A percentile compares a stretch with the other conserved stretches of the same genome.
These are phyloP conservation scores for Eragrostis tef DNA, from an alignment of 202 grass and related monocot genomes.

Conservation along the genomic window DNA sequence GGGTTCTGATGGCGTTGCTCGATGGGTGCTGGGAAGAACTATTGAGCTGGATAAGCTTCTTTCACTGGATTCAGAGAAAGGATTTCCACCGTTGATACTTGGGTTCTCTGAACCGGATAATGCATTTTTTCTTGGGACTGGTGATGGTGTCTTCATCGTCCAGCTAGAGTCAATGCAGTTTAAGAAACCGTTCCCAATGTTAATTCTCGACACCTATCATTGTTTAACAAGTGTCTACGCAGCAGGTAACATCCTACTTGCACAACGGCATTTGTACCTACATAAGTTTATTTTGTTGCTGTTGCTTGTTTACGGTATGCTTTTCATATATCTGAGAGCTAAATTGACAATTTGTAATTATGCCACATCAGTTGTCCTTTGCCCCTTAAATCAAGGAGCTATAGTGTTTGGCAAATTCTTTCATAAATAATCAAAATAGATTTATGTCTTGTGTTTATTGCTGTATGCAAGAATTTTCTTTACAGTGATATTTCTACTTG, in stretches of 20 bases:
- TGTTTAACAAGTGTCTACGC: neutral
- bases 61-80: neutral
- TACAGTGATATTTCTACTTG: neutral
- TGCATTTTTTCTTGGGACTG: neutral
- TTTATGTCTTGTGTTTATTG: neutral
- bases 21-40: conserved; percentile 26
- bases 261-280: neutral
- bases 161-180: conserved; percentile 13
- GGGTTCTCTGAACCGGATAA: conserved; percentile 8
- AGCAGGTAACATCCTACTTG: conserved; percentile 6
- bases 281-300: neutral
- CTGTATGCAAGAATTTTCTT: neutral
- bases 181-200: neutral
- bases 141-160: neutral
- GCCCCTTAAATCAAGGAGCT: neutral
- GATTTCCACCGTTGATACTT: neutral
- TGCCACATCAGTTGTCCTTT: neutral
- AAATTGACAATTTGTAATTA: neutral
- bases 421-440: too few species aligned
- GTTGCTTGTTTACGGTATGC: too few species aligned
- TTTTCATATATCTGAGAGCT: neutral
- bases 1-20: neutral
- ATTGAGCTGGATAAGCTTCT: conserved; percentile 21
- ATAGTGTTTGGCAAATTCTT: neutral
- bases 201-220: neutral